Base-by-base conservation (phyloP, 2,329 filamentous ascomycete genomes). In the Thielaviopsis ethacetica region DNA sequence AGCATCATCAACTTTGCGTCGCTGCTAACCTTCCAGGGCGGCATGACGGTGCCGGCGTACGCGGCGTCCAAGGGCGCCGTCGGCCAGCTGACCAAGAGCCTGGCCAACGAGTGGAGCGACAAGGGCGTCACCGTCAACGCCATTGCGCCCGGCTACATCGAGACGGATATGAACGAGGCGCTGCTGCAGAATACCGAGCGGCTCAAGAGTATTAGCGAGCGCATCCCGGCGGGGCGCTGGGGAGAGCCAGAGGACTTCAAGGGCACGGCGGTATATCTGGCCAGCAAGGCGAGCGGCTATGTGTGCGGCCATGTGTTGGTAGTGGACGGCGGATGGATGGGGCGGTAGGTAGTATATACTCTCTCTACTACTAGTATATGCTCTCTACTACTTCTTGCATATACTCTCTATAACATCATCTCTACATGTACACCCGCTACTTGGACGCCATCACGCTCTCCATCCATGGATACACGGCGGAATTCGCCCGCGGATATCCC, bases 291-390 rank as follows among this genome's bases (percentile, higher is more conserved):
- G n/a, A 88, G 86, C 68, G 80, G 75, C 10, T 95, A 95, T 72
- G 84, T 95, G 44, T 88, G 80, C 64, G 90, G 90, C 0, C 87
- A 95, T 71, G 75, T 89, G 5, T 68, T 95, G 64, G 84, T 86
- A 26, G 87, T 95, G 53, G 91, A 95, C 71, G 90, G 90, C 7
- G 90, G 90, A 12, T 95, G 88, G 89, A 94, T 95, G 89, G 89
- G 87, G 1, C 76, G 88, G 75, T 94, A 75, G 65, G 56, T n/a
- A n/a, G n/a, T n/a, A n/a, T n/a, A n/a, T n/a, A n/a, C n/a, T n/a
- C n/a, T n/a, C n/a, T n/a, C n/a, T n/a, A n/a, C n/a, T n/a, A n/a
- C n/a, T n/a, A n/a, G n/a, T n/a, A n/a, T n/a, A n/a, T n/a, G n/a
- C n/a, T n/a, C n/a, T n/a, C n/a, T n/a, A n/a, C n/a, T n/a, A n/a